These are phyloP conservation scores for Sechiopsis laciniata DNA, from an alignment of 306 rosid genomes.

Conservation along the genomic window DNA sequence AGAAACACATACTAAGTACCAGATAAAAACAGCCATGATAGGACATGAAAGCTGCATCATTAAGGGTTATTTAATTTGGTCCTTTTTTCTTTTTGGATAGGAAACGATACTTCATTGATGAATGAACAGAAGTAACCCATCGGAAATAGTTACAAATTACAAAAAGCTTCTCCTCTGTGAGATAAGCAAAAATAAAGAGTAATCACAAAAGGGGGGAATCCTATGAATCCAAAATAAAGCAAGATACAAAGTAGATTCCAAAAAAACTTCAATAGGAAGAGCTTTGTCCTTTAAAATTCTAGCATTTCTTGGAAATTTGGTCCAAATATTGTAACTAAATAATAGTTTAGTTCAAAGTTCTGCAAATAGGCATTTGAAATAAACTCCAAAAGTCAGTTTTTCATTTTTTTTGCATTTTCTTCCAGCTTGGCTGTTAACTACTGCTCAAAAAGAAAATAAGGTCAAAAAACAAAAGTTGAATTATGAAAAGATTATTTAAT, in stretches of 20 bases:
- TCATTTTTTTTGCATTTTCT: not conserved
- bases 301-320: not conserved
- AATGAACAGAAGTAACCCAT: too few relatives aligned
- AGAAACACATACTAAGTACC: not conserved
- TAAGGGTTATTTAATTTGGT: not conserved
- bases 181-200: too few relatives aligned
- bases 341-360: slow-evolving; percentile 6
- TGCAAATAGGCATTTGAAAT: not conserved
- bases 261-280: too few relatives aligned
- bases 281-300: too few relatives aligned
- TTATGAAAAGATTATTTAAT: not conserved
- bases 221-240: too few relatives aligned
- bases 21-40: not conserved
- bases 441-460: not conserved
- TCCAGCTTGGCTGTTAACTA: not conserved
- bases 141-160: too few relatives aligned
- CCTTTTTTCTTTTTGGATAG: too few relatives aligned
- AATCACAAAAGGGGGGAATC: too few relatives aligned
- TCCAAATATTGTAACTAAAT: not conserved
- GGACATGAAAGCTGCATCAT: not conserved
- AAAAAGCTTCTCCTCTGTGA: too few relatives aligned
- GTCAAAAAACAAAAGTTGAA: not conserved
- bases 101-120: too few relatives aligned
- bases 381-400: slow-evolving; percentile 4
- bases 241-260: too few relatives aligned